Conservation (phyloP, 352 stramenopile species). For the Pythium utonaiense region DNA sequence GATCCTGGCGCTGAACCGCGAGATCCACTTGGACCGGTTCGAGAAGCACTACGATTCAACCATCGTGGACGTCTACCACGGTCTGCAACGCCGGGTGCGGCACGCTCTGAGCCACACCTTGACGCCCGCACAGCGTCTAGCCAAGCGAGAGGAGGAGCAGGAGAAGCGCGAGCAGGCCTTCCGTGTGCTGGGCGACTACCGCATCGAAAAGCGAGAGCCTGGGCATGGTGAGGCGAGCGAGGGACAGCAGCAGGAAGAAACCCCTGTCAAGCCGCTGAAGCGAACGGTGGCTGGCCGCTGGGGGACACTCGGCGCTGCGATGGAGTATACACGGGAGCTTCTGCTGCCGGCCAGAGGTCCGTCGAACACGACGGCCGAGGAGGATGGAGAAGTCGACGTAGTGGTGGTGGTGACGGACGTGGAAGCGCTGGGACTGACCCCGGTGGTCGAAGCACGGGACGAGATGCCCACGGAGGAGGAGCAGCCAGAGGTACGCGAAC, state of each 20-base stretch:
- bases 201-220: slow-evolving; percentile 26
- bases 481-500: not conserved
- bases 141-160: slow-evolving; percentile 50
- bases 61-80: slow-evolving; percentile 54
- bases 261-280: slow-evolving; percentile 7
- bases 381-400: slow-evolving; percentile 1
- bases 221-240: not conserved
- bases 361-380: not conserved
- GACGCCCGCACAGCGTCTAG: slow-evolving; percentile 47
- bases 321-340: not conserved
- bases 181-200: slow-evolving; percentile 48
- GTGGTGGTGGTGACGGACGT: slow-evolving; percentile 7
- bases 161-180: slow-evolving; percentile 49
- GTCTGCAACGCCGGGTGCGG: slow-evolving; percentile 34
- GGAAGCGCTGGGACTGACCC: not conserved
- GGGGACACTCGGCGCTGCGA: not conserved
- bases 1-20: slow-evolving; percentile 45
- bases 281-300: not conserved
- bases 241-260: too few species aligned
- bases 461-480: too few species aligned
- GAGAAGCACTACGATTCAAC: slow-evolving; percentile 63
- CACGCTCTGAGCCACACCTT: slow-evolving; percentile 45
- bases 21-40: slow-evolving; percentile 49
- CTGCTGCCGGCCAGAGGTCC: not conserved
- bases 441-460: not conserved